Conservation (phyloP, 345 rosid genomes). For the Brassica nigra region DNA sequence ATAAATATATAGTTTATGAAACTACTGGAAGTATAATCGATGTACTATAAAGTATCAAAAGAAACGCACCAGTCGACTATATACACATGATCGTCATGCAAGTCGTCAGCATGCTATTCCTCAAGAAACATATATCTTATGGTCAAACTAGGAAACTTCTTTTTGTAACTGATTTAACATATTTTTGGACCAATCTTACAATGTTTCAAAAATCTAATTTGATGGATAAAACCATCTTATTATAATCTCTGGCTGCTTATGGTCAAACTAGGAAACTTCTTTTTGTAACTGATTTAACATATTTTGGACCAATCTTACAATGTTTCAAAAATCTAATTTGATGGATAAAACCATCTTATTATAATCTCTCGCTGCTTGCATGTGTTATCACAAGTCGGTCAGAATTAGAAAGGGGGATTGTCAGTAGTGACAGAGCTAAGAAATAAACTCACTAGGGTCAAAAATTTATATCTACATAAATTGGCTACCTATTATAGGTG, state of each 20-base stretch:
- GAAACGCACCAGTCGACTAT: background rate
- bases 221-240: background rate
- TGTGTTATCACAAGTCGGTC: background rate
- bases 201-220: background rate
- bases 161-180: background rate
- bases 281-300: no score
- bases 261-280: no score
- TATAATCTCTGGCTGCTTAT: background rate
- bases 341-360: background rate
- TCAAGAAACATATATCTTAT: background rate
- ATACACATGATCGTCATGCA: conserved; percentile 30
- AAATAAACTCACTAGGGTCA: no score
- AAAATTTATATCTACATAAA: no score
- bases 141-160: background rate
- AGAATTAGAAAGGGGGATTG: background rate
- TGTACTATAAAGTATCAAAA: conserved; percentile 14
- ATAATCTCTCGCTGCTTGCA: background rate
- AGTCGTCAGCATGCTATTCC: conserved; percentile 26
- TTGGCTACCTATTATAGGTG: no score
- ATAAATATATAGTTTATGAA: conserved; percentile 5
- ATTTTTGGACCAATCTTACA: background rate
- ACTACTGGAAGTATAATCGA: conserved; percentile 16
- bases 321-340: background rate
- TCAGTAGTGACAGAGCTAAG: background rate
- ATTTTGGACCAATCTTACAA: background rate